Conservation (phyloP, 345 rosid species). For the Eucalyptus cloeziana region DNA sequence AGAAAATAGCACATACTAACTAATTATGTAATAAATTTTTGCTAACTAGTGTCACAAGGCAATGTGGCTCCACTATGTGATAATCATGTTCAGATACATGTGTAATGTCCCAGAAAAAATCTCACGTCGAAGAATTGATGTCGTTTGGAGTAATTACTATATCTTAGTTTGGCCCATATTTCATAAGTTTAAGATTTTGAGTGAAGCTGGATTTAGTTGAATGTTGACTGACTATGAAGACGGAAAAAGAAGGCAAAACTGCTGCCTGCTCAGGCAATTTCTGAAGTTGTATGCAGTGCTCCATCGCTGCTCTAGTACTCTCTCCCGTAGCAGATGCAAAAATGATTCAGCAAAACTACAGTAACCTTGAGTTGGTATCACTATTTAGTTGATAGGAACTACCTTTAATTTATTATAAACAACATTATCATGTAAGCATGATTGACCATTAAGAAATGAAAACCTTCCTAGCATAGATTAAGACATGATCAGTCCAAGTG, state of each 20-base stretch:
- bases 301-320: neutral
- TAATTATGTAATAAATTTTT: neutral
- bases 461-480: neutral
- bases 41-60: neutral
- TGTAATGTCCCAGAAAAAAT: neutral
- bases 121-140: neutral
- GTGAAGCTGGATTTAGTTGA: too few species aligned
- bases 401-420: neutral
- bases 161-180: neutral
- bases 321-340: neutral
- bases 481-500: constrained; percentile 1
- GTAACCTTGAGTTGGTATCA: neutral
- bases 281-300: neutral
- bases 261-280: neutral
- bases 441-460: neutral
- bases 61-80: too few species aligned
- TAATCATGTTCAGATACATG: too few species aligned
- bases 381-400: neutral
- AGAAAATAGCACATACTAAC: neutral
- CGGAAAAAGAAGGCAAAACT: neutral
- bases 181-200: too few species aligned
- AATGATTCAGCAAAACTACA: neutral
- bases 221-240: too few species aligned
- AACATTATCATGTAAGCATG: neutral
- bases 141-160: too few species aligned